Evolutionary conservation across 2,329 filamentous ascomycete genomes (phyloP), one percentile per base, ranked within the genome.

Genomic region (Aspergillus uvarum): DNA sequence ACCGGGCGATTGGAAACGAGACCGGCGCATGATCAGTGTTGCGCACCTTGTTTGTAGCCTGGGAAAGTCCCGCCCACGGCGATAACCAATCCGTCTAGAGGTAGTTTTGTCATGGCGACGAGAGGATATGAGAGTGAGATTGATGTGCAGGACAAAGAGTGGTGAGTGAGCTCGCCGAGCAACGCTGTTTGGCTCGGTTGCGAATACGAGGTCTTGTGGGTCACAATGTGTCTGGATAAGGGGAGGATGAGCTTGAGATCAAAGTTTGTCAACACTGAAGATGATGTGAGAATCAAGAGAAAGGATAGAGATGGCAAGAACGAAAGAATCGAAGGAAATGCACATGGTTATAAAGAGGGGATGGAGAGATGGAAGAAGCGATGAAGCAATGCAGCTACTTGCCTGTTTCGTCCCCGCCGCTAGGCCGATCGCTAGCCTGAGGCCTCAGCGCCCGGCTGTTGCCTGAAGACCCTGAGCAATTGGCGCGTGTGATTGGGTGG

Each of bases 41-140:
- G 42, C 56, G 63, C 66, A 78, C 77, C 70, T 65, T 90, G 86
- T 3, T 80, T 83, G 26, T 79, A 73, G 5, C 79, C 77, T 1
- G 81, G 75, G 65, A 90, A 87, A 5, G 82, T 83, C 61, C 88
- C 88, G 59, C 84, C 87, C 26, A 89, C 71, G 22, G 82, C 83
- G 49, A 91, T 77, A 5, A 76, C 63, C 7, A 69, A 54, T 0
- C 69, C 63, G 51, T 73, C 72, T 49, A 77, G 73, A 14, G 63
- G 51, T 53, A 49, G 54, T 21, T 50, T 26, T 49, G 61, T 47
- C 61, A 63, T 63, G 38, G 22, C 24, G 32, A 26, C 32, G 31
- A 52, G 26, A 19, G 42, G 32, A 51, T 24, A 51, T 26, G 19
- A 31, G 21, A 44, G n/a, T 54, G 7, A 21, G 7, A 19, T n/a